Conservation (phyloP, 805 yeast species). For the Vanderwaltozyma verrucispora region DNA sequence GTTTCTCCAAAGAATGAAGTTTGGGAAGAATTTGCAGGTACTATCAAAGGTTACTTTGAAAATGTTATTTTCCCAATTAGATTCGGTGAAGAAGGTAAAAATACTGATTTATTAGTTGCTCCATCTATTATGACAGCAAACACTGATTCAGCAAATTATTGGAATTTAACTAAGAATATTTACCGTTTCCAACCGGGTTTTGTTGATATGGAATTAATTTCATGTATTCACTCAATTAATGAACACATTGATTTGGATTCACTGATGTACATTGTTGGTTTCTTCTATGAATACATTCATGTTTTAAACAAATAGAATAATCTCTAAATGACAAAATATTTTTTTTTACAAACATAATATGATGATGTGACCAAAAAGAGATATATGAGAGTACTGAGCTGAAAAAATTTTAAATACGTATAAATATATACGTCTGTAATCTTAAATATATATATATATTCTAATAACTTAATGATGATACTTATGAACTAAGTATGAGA, state of each 20-base stretch:
- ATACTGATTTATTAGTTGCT: slow-evolving; percentile 26
- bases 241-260: slow-evolving; percentile 16
- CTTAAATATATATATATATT: too few species aligned
- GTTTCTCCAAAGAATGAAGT: slow-evolving; percentile 28
- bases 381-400: too few species aligned
- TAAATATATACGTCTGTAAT: too few species aligned
- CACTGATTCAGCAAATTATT: slow-evolving; percentile 52
- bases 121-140: slow-evolving; percentile 48
- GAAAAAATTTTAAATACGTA: too few species aligned
- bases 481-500: too few species aligned
- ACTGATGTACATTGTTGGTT: slow-evolving; percentile 16
- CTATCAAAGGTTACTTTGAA: slow-evolving; percentile 44
- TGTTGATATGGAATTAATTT: slow-evolving; percentile 1
- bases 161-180: slow-evolving; percentile 44
- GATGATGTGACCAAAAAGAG: too few species aligned
- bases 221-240: slow-evolving; percentile 12
- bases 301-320: slow-evolving; percentile 1
- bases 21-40: slow-evolving; percentile 40
- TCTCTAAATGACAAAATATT: too few species aligned
- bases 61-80: slow-evolving; percentile 31
- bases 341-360: too few species aligned
- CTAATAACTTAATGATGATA: too few species aligned
- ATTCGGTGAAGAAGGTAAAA: not conserved
- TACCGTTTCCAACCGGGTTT: slow-evolving; percentile 33
- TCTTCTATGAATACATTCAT: slow-evolving; percentile 14